Evolutionary conservation across 2,329 filamentous ascomycete species (phyloP).

Genomic region (Ophiocordyceps polyrhachis-furcata): DNA sequence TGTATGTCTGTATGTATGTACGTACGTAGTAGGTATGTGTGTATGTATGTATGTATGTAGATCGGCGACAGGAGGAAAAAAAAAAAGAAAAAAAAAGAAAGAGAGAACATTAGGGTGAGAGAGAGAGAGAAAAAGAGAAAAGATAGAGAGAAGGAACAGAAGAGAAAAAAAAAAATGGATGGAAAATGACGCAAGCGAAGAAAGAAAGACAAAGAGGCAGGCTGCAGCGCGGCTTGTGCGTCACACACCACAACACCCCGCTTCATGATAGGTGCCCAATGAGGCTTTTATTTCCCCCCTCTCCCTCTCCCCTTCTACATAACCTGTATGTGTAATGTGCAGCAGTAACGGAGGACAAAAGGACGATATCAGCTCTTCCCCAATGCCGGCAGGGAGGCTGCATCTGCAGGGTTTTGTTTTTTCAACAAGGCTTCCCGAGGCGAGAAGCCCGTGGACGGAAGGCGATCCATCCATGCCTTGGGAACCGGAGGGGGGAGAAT

Average conservation of each 20-base stretch:
- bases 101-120: neutral
- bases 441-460: neutral
- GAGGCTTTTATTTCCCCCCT: neutral
- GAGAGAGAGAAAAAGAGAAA: neutral
- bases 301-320: no score
- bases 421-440: no score
- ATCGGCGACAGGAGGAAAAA: no score
- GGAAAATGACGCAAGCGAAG: neutral
- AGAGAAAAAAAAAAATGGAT: neutral
- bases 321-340: no score
- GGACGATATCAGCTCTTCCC: neutral
- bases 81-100: no score
- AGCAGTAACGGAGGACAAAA: no score
- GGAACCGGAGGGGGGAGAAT: no score
- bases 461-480: no score
- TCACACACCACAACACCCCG: neutral
- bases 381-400: neutral
- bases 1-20: no score
- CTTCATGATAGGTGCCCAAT: neutral
- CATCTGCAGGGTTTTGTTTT: neutral
- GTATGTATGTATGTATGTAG: no score
- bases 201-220: neutral
- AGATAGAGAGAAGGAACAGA: neutral
- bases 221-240: neutral
- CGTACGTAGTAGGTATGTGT: no score